Percentiles rank a stretch among this genome's conserved stretches.
Conservation (phyloP, 441 rosid genomes). For the Lagerstroemia fauriei region DNA sequence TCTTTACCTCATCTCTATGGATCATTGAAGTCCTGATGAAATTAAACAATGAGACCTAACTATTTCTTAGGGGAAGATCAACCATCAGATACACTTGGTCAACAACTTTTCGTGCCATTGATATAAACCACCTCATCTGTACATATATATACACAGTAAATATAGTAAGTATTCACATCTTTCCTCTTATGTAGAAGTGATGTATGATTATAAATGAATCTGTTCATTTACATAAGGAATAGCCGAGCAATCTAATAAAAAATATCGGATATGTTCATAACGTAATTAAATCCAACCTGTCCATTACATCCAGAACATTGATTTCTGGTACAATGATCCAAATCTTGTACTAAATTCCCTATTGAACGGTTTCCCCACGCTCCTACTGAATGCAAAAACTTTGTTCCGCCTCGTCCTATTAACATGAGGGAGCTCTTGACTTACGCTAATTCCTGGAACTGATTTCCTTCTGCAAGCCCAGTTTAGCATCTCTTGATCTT, state of each 20-base stretch:
- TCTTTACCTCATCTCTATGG: no score
- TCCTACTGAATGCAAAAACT: slow-evolving; percentile 50
- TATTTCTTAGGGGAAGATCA: no score
- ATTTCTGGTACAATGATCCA: slow-evolving; percentile 26
- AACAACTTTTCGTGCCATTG: no score
- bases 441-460: slow-evolving; percentile 62
- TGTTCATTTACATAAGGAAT: background rate
- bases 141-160: background rate
- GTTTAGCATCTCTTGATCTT: slow-evolving; percentile 55
- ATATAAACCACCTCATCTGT: no score
- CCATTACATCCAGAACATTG: slow-evolving; percentile 54
- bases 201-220: background rate
- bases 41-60: no score
- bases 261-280: background rate
- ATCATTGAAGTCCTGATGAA: no score
- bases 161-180: background rate
- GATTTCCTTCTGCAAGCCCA: slow-evolving; percentile 42
- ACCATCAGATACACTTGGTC: no score
- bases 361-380: slow-evolving; percentile 66
- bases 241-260: background rate
- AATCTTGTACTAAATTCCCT: slow-evolving; percentile 29
- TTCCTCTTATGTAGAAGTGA: background rate
- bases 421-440: slow-evolving; percentile 54
- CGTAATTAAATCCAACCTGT: slow-evolving; percentile 46
- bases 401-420: slow-evolving; percentile 34